Conservation (phyloP, 768 basidiomycete genomes). For the Mycena latifolia region DNA sequence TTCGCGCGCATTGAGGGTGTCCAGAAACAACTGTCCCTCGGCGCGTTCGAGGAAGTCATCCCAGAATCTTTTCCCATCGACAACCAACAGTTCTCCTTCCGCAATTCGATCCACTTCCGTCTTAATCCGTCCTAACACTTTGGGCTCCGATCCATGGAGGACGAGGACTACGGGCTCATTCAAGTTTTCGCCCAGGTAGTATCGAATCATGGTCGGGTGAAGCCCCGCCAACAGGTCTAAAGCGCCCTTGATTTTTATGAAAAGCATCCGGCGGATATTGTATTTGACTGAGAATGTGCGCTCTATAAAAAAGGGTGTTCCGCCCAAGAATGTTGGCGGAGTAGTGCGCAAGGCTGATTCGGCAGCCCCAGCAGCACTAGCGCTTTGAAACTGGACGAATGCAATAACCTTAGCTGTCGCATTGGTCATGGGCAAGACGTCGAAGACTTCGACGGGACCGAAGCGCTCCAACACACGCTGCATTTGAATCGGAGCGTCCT, state of each 20-base stretch:
- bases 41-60: constrained; percentile 60
- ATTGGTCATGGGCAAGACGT: constrained; percentile 49
- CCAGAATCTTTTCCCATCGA: constrained; percentile 54
- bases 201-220: constrained; percentile 50
- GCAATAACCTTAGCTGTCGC: constrained; percentile 50
- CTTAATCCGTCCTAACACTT: constrained; percentile 52
- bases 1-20: constrained; percentile 49
- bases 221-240: constrained; percentile 48
- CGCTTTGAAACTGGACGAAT: constrained; percentile 55
- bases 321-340: constrained; percentile 53
- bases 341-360: constrained; percentile 43
- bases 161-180: constrained; percentile 52
- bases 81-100: constrained; percentile 51
- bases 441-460: constrained; percentile 56
- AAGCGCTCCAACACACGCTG: constrained; percentile 48
- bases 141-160: constrained; percentile 50
- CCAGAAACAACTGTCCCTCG: constrained; percentile 53
- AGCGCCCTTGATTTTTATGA: constrained; percentile 49
- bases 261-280: constrained; percentile 47
- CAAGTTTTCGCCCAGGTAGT: constrained; percentile 38
- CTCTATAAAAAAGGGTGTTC: constrained; percentile 51
- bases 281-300: constrained; percentile 57
- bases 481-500: constrained; percentile 46
- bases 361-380: constrained; percentile 49
- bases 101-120: constrained; percentile 51